Conservation (phyloP, 2,329 filamentous ascomycete genomes). For the Talaromyces sp. region DNA sequence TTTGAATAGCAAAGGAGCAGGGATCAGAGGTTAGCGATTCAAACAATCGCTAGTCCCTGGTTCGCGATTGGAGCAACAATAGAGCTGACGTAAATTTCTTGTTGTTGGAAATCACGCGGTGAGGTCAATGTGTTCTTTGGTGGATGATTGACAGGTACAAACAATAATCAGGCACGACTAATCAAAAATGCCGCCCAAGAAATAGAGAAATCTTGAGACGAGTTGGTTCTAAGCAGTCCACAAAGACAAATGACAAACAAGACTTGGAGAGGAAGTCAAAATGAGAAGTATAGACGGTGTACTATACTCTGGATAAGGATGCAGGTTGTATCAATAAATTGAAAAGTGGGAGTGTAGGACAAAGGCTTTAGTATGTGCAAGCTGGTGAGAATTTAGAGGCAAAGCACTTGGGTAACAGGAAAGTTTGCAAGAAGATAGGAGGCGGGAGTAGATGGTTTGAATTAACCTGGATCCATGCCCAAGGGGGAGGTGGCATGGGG, state of each 20-base stretch:
- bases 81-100: neutral
- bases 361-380: neutral
- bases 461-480: conserved; percentile 3
- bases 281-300: neutral
- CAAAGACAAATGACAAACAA: neutral
- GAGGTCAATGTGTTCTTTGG: neutral
- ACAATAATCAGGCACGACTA: neutral
- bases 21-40: no score
- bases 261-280: neutral
- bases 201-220: neutral
- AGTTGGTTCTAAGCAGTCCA: neutral
- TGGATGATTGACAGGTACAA: neutral
- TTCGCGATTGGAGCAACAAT: no score
- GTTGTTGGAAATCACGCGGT: neutral
- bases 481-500: neutral
- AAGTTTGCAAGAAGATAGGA: neutral
- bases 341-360: neutral
- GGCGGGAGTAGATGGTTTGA: neutral
- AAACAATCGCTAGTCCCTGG: no score
- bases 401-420: neutral
- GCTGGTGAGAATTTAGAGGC: neutral
- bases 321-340: neutral
- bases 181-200: neutral
- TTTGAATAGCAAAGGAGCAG: neutral
- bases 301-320: neutral